Evolutionary conservation across 2,329 filamentous ascomycete species (phyloP).

Genomic region (Blastomyces silverae): DNA sequence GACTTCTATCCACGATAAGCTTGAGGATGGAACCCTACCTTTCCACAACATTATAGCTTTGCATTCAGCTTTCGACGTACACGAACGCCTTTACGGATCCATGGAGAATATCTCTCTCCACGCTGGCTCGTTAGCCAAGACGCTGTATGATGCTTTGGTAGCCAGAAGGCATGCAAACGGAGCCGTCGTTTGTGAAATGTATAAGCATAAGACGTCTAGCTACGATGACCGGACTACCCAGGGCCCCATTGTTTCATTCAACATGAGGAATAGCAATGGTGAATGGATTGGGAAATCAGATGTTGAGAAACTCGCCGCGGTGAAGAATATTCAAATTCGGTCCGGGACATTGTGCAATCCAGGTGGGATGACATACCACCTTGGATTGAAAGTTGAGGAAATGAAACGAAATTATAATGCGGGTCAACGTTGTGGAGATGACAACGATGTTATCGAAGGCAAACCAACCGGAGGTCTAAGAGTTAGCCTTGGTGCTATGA

Average conservation of each 20-base stretch:
- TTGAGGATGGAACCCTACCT: conserved; percentile 88
- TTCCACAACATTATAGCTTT: conserved; percentile 86
- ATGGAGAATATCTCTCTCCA: conserved; percentile 66
- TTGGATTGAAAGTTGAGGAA: conserved; percentile 72
- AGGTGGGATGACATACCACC: conserved; percentile 67
- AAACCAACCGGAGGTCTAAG: conserved; percentile 85
- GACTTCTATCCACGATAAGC: conserved; percentile 63
- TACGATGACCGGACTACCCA: conserved; percentile 45
- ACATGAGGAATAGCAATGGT: conserved; percentile 61
- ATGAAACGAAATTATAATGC: conserved; percentile 77
- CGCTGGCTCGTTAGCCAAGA: conserved; percentile 56
- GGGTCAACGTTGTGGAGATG: conserved; percentile 76
- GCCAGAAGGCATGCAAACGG: conserved; percentile 64
- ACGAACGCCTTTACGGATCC: conserved; percentile 62
- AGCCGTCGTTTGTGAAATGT: conserved; percentile 58
- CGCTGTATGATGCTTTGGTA: conserved; percentile 53
- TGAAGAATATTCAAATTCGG: conserved; percentile 75
- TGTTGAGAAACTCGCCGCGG: conserved; percentile 74
- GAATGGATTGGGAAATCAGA: conserved; percentile 75
- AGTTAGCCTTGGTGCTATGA: conserved; percentile 86
- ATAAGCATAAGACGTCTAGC: conserved; percentile 41
- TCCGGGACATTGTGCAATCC: conserved; percentile 91
- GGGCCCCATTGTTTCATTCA: conserved; percentile 79
- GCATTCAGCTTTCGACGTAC: conserved; percentile 63
- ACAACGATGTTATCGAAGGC: conserved; percentile 72